Evolutionary conservation across 371 early-diverging fungal species (phyloP).

Genomic region (Mortierella sp.): DNA sequence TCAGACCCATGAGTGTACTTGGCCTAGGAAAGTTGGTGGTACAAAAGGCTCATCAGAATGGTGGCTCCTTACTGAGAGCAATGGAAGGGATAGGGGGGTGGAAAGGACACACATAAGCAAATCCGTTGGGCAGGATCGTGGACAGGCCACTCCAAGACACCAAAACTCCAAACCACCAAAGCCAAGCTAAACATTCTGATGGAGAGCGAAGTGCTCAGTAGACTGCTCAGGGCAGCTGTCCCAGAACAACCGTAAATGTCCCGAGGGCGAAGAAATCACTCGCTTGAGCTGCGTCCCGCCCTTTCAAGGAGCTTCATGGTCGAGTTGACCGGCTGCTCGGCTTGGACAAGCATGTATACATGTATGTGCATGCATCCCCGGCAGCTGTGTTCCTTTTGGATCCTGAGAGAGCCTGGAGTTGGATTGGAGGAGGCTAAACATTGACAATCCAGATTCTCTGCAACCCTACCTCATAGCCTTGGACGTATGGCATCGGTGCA

Average conservation of each 20-base stretch:
- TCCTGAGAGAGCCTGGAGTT: too few relatives aligned
- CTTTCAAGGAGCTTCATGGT: too few relatives aligned
- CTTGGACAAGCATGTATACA: too few relatives aligned
- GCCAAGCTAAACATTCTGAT: not conserved
- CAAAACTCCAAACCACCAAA: constrained; percentile 36
- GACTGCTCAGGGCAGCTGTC: constrained; percentile 1
- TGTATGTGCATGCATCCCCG: too few relatives aligned
- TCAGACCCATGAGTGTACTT: constrained; percentile 21
- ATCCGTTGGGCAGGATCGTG: not conserved
- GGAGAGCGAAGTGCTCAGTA: not conserved
- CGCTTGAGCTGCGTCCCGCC: not conserved
- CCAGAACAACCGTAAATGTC: not conserved
- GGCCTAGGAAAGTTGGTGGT: constrained; percentile 6
- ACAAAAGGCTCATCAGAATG: not conserved
- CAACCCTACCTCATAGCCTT: constrained; percentile 25
- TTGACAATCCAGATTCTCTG: not conserved
- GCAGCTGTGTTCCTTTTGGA: too few relatives aligned
- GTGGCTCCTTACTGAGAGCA: not conserved
- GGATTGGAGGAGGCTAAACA: not conserved
- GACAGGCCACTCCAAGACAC: constrained; percentile 26
- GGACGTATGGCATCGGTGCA: constrained; percentile 29
- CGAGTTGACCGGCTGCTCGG: too few relatives aligned
- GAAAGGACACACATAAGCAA: too few relatives aligned
- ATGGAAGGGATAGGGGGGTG: not conserved
- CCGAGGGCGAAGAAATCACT: not conserved